Base-by-base conservation (phyloP, 352 stramenopile species). In the Phytophthora cactorum region DNA sequence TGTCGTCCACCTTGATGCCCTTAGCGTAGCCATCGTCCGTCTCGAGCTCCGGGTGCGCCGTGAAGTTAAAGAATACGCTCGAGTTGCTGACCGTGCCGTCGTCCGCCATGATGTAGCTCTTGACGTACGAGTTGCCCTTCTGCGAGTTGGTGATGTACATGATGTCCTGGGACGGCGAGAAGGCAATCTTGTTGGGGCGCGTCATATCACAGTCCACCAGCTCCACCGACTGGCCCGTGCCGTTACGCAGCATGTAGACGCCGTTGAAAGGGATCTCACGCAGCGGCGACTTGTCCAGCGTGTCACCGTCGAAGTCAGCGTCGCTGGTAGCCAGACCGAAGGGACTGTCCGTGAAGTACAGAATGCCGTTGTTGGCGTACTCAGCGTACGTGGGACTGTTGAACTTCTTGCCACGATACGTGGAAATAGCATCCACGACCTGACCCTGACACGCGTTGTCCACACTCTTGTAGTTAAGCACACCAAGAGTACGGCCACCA, bases 101-200 rank as follows among this genome's bases (percentile, higher is more conserved):
- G 22, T 69, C 55, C 9, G 77, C 68, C 64, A 94, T 61, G 52
- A 73, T 52, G 60, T 86, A 94, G 57, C 81, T 70, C 72, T 94
- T 94, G 22, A 94, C 68, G 69, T 92, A 94, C 56, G 86, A 88
- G 70, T 92, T 86, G 62, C 72, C 73, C 69, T 81, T 88, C 63
- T 86, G 82, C 58, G 86, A 89, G 75, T 94, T 94, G 28, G 79
- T 90, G 55, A 92, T 79, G 73, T 94, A 94, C 80, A 94, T 89
- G 43, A 81, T 64, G 61, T 91, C 79, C 46, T 90, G 71, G 32
- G 81, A 59, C 7, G 86, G 84, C 17, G 84, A 91, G 59, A 94
- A 92, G 17, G 86, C 86, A 39, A 94, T 91, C 71, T 92, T 91
- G 74, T 92, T 92, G n/a, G 86, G 86, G 9, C 86, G 84, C 43